Base-by-base conservation (phyloP, 2,329 filamentous ascomycete species). In the Neonectria faginata region DNA sequence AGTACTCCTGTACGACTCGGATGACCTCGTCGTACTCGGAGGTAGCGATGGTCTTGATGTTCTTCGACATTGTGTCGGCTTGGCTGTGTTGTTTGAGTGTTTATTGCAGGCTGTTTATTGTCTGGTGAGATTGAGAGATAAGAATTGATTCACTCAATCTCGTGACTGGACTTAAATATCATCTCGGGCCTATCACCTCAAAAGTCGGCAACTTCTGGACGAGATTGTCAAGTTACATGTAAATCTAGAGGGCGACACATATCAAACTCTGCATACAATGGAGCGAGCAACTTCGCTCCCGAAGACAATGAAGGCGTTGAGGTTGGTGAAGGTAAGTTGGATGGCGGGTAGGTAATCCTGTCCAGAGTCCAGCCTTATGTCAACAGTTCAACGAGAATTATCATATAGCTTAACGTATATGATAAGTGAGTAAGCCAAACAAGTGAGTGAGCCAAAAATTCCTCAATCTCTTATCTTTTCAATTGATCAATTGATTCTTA, bases 301-400 rank as follows among this genome's bases (percentile, higher is more conserved):
- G 6, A 27, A 55, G 36, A 66, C 33, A 16, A 70, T 71, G 68
- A 70, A 22, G n/a, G 60, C 66, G 18, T 60, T 69, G 51, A 63
- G 60, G 50, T 25, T 69, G n/a, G 36, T 71, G n/a, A 60, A 67
- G 60, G 66, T 70, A 62, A 48, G 57, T 50, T 14, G 16, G 33
- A 33, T 22, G 18, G 22, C 20, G 20, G 20, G 3, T 22, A 22
- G 20, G 20, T 22, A 22, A 3, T 22, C 20, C 5, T 2, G 12
- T 41, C 36, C 45, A 16, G 2, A 10, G 25, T 22, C 20, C 22
- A 27, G 16, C 33, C 45, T 11, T 51, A 52, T 68, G 51, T 27
- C 53, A 14, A 1, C n/a, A 69, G 64, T 67, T 54, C 20, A 67
- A 61, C 11, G 60, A 65, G 10, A 47, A 33, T 25, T 70, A 69